Evolutionary conservation across 2,329 filamentous ascomycete species (phyloP).

Genomic region (Epichloe sp.): DNA sequence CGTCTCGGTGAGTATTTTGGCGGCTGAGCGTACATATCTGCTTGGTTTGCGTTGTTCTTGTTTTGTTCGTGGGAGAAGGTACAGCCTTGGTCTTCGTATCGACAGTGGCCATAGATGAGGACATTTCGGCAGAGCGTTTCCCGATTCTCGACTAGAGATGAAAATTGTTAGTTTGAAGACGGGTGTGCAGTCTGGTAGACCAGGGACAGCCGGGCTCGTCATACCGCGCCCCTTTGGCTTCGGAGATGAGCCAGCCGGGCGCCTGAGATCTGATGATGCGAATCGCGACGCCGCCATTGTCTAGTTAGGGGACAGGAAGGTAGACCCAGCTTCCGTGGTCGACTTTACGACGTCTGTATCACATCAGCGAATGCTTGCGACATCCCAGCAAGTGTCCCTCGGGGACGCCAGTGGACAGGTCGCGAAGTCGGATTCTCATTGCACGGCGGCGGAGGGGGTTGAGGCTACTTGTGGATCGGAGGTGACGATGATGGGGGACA

Average conservation of each 20-base stretch:
- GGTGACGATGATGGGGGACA: background rate
- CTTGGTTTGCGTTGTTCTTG: slow-evolving; percentile 34
- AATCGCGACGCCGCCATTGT: slow-evolving; percentile 35
- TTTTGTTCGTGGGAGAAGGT: slow-evolving; percentile 77
- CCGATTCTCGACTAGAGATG: slow-evolving; percentile 50
- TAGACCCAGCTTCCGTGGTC: slow-evolving; percentile 21
- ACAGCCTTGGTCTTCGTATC: slow-evolving; percentile 83
- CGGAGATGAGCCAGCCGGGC: slow-evolving; percentile 38
- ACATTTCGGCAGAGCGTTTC: slow-evolving; percentile 89
- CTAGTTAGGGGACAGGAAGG: slow-evolving; percentile 15
- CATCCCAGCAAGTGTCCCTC: background rate
- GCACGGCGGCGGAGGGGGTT: background rate
- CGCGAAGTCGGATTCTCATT: background rate
- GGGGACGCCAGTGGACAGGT: too few species aligned
- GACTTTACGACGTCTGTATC: slow-evolving; percentile 29
- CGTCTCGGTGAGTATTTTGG: background rate
- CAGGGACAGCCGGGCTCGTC: slow-evolving; percentile 13
- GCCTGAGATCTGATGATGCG: slow-evolving; percentile 32
- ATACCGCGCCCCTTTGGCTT: slow-evolving; percentile 43
- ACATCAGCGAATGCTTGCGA: slow-evolving; percentile 4
- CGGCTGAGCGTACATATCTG: slow-evolving; percentile 34
- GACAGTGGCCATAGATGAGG: slow-evolving; percentile 83
- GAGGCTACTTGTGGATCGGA: background rate
- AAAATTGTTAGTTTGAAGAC: slow-evolving; percentile 5
- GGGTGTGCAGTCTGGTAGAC: too few species aligned